Evolutionary conservation across 129 eudicot genomes (phyloP), one percentile per base, ranked within the genome.

Genomic region (Centella asiatica): DNA sequence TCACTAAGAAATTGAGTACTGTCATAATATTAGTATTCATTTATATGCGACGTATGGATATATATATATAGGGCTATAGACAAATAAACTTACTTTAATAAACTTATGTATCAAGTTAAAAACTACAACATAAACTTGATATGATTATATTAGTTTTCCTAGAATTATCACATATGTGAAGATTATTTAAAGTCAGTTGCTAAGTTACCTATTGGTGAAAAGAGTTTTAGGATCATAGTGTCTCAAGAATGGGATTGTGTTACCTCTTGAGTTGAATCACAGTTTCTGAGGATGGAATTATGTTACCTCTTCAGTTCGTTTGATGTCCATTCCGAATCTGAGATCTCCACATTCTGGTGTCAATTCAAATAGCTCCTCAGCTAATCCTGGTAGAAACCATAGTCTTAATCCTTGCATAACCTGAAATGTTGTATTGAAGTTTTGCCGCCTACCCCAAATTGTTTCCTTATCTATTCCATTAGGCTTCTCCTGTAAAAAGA

Each of bases 311-410:
- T 78, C 85, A 2, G 76, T 83, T 72, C 82, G 69, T 66, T 62
- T 78, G 64, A 83, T 69, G 32, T 83, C 82, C 45, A 83, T 57
- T 62, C 89, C 89, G 46, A 78, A 79, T 66, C 85, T 79, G 42
- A 65, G 50, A 57, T 79, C 89, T 57, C 80, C 72, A 6, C 69
- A 57, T 48, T 67, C 62, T 6, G 82, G 82, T 20, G 49, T 72
- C 54, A 83, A 32, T 71, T 76, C 77, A 20, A 78, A 37, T 40
- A 74, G 32, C 33, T 69, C 29, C 69, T 83, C 89, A 42, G 78
- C 58, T 61, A 65, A 60, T 51, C 89, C 89, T 0, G 89, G 89
- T 60, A 83, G 70, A 73, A 72, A 83, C 89, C 89, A 83, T 40
- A 83, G 69, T 57, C 89, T 76, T 66, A 83, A 37, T 26, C 80